Evolutionary conservation across 2,329 filamentous ascomycete genomes (phyloP).

Genomic region (Neonectria faginata): DNA sequence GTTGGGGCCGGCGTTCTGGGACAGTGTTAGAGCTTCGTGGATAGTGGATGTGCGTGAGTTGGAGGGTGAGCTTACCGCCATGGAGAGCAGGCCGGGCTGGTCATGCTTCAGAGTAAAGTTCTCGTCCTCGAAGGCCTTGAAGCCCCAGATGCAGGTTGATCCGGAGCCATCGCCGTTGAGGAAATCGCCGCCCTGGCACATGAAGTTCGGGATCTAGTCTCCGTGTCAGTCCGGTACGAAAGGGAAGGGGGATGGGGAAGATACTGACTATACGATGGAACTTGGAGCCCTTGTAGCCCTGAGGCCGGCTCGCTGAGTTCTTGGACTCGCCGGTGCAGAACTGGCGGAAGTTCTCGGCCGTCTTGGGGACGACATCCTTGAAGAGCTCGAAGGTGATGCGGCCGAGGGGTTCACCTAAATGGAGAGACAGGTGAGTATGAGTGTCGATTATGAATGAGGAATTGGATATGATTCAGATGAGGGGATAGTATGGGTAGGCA

Average conservation of each 20-base stretch:
- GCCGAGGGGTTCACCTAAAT: slow-evolving; percentile 82
- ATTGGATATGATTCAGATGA: neutral
- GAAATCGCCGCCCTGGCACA: slow-evolving; percentile 98
- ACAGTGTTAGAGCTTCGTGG: slow-evolving; percentile 14
- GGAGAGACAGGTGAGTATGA: neutral
- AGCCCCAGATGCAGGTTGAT: slow-evolving; percentile 88
- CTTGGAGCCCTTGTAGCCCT: slow-evolving; percentile 94
- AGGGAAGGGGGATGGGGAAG: slow-evolving; percentile 5
- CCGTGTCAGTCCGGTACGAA: slow-evolving; percentile 13
- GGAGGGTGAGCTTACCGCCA: slow-evolving; percentile 77
- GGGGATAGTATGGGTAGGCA: neutral
- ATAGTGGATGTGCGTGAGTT: neutral
- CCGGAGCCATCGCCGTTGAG: slow-evolving; percentile 93
- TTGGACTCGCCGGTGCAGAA: slow-evolving; percentile 96
- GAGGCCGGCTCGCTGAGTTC: slow-evolving; percentile 78
- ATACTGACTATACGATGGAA: slow-evolving; percentile 89
- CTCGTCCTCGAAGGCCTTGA: slow-evolving; percentile 87
- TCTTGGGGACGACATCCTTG: slow-evolving; percentile 83
- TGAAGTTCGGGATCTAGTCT: slow-evolving; percentile 88
- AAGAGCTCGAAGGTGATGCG: slow-evolving; percentile 93
- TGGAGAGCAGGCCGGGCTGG: slow-evolving; percentile 82
- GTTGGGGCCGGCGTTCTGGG: slow-evolving; percentile 87
- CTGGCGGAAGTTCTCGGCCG: slow-evolving; percentile 96
- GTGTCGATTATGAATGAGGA: neutral
- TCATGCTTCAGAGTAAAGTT: slow-evolving; percentile 87